phyloP scores from a whole-genome alignment of 257 asterid genomes.

The Solanum pinnatisectum region DNA sequence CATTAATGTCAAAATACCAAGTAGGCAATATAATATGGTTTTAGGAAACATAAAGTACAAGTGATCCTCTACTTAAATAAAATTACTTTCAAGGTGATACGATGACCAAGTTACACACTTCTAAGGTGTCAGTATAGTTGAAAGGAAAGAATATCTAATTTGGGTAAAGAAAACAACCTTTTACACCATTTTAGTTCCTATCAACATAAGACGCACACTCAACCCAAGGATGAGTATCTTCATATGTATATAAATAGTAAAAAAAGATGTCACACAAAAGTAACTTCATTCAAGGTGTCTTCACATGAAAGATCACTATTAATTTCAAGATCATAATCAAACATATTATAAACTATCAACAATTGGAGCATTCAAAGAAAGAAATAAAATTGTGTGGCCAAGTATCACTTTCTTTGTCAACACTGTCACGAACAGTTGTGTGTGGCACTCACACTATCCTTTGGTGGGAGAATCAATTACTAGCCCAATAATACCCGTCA shows the following conservation, averaged over 20 bases:
- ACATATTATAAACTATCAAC: not conserved
- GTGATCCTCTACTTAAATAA: not conserved
- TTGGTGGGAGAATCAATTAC: not conserved
- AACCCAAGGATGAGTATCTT: not conserved
- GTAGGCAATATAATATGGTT: not conserved
- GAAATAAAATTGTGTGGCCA: not conserved
- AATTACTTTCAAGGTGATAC: not conserved
- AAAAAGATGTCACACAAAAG: not conserved
- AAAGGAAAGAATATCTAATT: not conserved
- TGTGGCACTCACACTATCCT: not conserved
- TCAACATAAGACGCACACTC: not conserved
- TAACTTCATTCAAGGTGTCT: not conserved
- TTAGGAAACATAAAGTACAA: too few relatives aligned
- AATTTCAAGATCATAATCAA: not conserved
- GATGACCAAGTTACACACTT: not conserved
- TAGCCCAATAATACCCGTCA: not conserved
- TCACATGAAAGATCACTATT: not conserved
- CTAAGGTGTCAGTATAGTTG: not conserved
- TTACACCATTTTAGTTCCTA: not conserved
- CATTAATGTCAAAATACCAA: not conserved
- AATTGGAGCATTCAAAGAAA: not conserved
- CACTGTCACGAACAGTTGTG: not conserved
- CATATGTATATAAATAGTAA: not conserved
- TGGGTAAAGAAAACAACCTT: not conserved
- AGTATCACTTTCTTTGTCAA: too few relatives aligned